Conservation (phyloP, 805 yeast genomes). For the Candida coquimbonensis region DNA sequence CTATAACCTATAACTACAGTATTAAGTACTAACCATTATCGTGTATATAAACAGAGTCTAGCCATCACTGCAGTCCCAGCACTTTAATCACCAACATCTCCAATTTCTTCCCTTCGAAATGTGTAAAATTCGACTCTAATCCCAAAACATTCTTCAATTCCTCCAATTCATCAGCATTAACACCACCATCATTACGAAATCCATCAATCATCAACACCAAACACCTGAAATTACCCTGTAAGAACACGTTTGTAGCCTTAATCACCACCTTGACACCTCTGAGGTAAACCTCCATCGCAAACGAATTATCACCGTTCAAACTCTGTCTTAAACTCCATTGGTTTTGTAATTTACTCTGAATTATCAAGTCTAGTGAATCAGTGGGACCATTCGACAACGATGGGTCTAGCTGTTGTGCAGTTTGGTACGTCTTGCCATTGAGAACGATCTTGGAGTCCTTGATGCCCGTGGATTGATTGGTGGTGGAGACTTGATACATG, state of each 20-base stretch:
- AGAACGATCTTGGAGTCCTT: constrained; percentile 1
- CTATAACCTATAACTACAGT: too few relatives aligned
- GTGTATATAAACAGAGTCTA: too few relatives aligned
- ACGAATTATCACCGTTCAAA: constrained; percentile 69
- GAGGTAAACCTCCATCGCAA: constrained; percentile 36
- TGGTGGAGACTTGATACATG: constrained; percentile 8
- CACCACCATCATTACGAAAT: neutral
- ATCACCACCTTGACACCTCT: constrained; percentile 29
- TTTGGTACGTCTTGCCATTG: neutral
- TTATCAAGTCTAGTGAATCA: constrained; percentile 2
- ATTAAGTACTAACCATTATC: too few relatives aligned
- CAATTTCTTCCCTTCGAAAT: neutral
- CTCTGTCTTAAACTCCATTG: constrained; percentile 64
- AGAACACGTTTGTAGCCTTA: constrained; percentile 60
- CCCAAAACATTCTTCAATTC: neutral
- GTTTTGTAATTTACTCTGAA: constrained; percentile 53
- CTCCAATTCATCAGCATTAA: neutral
- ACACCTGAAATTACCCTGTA: constrained; percentile 37
- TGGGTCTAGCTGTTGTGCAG: neutral
- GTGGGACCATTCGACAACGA: neutral
- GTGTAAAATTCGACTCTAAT: neutral
- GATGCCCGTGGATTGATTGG: neutral
- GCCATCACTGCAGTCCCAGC: too few relatives aligned
- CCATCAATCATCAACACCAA: constrained; percentile 40
- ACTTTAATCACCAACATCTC: too few relatives aligned